Base-by-base conservation (phyloP, 2,329 filamentous ascomycete genomes). In the Trichoderma aggressivum region DNA sequence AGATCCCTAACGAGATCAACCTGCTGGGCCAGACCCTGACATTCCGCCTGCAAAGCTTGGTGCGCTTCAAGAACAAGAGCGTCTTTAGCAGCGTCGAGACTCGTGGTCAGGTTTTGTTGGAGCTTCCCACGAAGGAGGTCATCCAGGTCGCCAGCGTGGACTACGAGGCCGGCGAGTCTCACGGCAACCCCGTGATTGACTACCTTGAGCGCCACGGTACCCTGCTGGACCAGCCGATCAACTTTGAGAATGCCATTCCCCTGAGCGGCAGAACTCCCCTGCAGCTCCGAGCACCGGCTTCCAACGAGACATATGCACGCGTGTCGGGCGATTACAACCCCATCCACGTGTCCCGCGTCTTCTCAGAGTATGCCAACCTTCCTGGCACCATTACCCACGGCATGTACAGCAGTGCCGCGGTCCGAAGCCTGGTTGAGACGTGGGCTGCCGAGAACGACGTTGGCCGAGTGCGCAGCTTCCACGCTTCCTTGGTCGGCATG, bases 391-490 rank as follows among this genome's bases (percentile, higher is more conserved):
- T 99, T 79, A 99, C 96, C 1, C 96, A 99, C 80, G 96, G 96
- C 80, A 99, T 99, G 96, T 99, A 98, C 87, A 97, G 95, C 2
- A 98, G 95, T 82, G 96, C 96, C 75, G 93, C 96, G 47, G 96
- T 99, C 32, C 92, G 97, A 78, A 97, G 94, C 80, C 86, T 99
- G 67, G 94, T 99, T 7, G 96, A 99, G 86, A 99, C 94, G 0
- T 99, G 96, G 96, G 96, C 97, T 66, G 96, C 95, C 0, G 97
- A 99, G 85, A 99, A 99, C 87, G 96, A 99, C 80, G 91, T 98
- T 77, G 95, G 96, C 58, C 95, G 96, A 77, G 95, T 99, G 66
- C 91, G 96, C 78, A 98, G 95, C 84, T 99, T 98, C 89, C 94
- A 98, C 79, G 96, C 94, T 73, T 95, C 92, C 26, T 88, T 99